A percentile compares a stretch with the other conserved stretches of the same genome.
Conservation (phyloP, 2,329 filamentous ascomycete genomes). For the Incumbomyces lentus region DNA sequence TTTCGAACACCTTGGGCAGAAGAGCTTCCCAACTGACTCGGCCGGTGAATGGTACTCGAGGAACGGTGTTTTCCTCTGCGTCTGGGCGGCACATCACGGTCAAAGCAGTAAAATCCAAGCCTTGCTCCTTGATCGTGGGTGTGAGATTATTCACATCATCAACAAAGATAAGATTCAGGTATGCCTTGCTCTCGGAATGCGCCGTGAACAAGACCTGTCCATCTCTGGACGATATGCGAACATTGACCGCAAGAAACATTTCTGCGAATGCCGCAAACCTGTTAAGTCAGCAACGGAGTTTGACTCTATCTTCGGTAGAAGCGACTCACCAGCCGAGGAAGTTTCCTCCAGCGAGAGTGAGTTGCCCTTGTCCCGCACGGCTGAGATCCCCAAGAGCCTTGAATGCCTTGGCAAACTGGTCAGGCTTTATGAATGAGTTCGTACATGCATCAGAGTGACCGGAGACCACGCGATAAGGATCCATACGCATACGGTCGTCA, state of each 20-base stretch:
- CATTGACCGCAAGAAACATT: slow-evolving; percentile 9
- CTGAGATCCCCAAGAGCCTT: slow-evolving; percentile 13
- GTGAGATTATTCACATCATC: slow-evolving; percentile 9
- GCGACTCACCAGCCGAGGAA: slow-evolving; percentile 17
- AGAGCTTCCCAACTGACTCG: slow-evolving; percentile 18
- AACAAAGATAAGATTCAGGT: slow-evolving; percentile 1
- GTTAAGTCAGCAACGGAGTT: slow-evolving; percentile 7
- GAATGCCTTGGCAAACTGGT: slow-evolving; percentile 11
- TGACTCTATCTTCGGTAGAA: slow-evolving; percentile 15
- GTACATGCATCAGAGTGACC: slow-evolving; percentile 1
- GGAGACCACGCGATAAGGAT: slow-evolving; percentile 11
- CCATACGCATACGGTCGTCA: slow-evolving; percentile 17
- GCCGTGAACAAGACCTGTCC: neutral
- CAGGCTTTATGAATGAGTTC: slow-evolving; percentile 8
- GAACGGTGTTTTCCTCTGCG: slow-evolving; percentile 11
- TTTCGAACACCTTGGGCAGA: slow-evolving; percentile 18
- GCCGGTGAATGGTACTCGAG: slow-evolving; percentile 15
- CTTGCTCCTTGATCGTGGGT: slow-evolving; percentile 6
- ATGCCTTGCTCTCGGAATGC: neutral
- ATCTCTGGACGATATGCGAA: slow-evolving; percentile 10
- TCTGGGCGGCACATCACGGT: slow-evolving; percentile 1
- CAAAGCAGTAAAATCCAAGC: neutral
- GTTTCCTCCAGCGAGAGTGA: slow-evolving; percentile 16
- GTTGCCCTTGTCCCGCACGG: slow-evolving; percentile 8
- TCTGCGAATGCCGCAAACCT: slow-evolving; percentile 9